phyloP scores from a whole-genome alignment of 2,329 filamentous ascomycete species.

The Didymella sp. region DNA sequence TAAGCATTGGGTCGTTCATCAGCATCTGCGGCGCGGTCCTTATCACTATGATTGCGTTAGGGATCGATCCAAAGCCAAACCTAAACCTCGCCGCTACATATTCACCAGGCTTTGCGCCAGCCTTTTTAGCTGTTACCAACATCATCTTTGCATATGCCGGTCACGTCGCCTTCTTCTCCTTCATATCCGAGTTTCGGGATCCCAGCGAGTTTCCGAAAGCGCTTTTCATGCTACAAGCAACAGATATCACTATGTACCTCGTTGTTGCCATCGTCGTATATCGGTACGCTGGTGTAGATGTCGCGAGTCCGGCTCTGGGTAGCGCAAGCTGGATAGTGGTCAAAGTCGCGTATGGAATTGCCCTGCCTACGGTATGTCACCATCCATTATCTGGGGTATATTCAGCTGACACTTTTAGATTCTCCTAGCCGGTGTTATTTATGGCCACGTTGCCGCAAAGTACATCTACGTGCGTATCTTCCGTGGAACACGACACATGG shows the following conservation, averaged over 20 bases:
- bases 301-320: conserved; percentile 67
- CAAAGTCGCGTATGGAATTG: conserved; percentile 73
- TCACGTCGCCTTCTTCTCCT: conserved; percentile 70
- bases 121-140: conserved; percentile 53
- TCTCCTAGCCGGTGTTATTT: conserved; percentile 73
- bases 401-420: conserved; percentile 51
- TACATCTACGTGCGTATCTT: conserved; percentile 71
- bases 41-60: conserved; percentile 71
- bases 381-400: neutral
- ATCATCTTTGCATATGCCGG: conserved; percentile 74
- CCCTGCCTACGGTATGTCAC: conserved; percentile 62
- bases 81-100: conserved; percentile 27
- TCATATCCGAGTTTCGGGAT: conserved; percentile 69
- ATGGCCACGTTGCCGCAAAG: conserved; percentile 66
- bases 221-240: conserved; percentile 65
- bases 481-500: conserved; percentile 58
- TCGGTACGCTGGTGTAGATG: conserved; percentile 65
- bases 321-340: conserved; percentile 65
- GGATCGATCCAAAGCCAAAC: conserved; percentile 52
- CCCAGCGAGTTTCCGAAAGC: conserved; percentile 68
- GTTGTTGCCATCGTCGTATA: conserved; percentile 73
- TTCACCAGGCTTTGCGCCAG: conserved; percentile 24
- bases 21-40: conserved; percentile 69
- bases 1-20: conserved; percentile 68
- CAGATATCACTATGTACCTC: conserved; percentile 68